Percentiles rank a stretch among this genome's conserved stretches.
Conservation (phyloP, 176 grass and related monocot genomes). For the Guadua angustifolia region DNA sequence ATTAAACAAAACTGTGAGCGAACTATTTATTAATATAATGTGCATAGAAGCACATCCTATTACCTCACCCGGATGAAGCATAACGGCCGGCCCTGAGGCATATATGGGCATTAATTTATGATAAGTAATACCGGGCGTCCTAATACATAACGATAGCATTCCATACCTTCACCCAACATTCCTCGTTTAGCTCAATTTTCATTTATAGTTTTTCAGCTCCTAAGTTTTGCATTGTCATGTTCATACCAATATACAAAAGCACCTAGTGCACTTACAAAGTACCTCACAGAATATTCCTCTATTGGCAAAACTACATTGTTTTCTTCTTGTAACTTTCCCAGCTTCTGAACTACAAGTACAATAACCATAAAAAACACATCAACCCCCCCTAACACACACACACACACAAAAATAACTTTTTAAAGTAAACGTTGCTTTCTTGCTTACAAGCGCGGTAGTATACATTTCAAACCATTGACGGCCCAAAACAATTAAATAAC, state of each 20-base stretch:
- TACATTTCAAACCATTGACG: neutral
- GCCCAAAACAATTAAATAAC: slow-evolving; percentile 5
- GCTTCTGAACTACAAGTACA: neutral
- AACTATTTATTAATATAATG: neutral
- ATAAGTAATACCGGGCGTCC: neutral
- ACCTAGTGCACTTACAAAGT: neutral
- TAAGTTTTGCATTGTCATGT: slow-evolving; percentile 22
- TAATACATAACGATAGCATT: slow-evolving; percentile 9
- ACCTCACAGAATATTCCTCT: slow-evolving; percentile 36
- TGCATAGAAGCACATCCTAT: neutral
- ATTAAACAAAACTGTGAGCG: neutral
- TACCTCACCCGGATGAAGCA: neutral
- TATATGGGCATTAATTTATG: slow-evolving; percentile 24
- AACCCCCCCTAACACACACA: too few relatives aligned
- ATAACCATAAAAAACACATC: neutral
- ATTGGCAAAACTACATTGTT: neutral
- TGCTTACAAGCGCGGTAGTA: neutral
- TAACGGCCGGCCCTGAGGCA: neutral
- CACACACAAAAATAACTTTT: neutral
- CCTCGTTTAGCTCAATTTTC: slow-evolving; percentile 7
- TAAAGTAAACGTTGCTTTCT: slow-evolving; percentile 5
- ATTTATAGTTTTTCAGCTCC: slow-evolving; percentile 7
- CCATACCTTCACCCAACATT: slow-evolving; percentile 8
- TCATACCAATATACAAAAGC: slow-evolving; percentile 30
- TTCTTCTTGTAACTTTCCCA: neutral